Conservation (phyloP, 75 land plant genomes). For the Pseudotsuga menziesii region DNA sequence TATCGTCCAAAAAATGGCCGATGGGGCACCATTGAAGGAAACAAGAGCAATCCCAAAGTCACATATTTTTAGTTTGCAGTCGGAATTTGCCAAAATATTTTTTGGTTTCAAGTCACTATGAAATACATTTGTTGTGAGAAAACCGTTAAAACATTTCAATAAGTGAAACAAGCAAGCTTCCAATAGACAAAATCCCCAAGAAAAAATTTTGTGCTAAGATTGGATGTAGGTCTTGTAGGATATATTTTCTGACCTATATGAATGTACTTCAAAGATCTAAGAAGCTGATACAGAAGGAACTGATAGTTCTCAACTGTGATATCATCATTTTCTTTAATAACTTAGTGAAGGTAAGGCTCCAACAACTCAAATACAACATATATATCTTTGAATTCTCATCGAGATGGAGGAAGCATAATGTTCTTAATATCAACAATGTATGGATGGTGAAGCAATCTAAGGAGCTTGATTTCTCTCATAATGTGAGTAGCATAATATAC, state of each 20-base stretch:
- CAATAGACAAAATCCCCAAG: background rate
- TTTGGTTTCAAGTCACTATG: conserved; percentile 94
- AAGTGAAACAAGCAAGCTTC: background rate
- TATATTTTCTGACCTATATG: conserved; percentile 28
- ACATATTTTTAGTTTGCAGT: conserved; percentile 94
- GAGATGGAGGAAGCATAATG: conserved; percentile 84
- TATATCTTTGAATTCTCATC: conserved; percentile 86
- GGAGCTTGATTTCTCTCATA: conserved; percentile 66
- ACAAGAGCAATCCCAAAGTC: conserved; percentile 97
- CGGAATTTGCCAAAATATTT: conserved; percentile 87
- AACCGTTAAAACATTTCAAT: background rate
- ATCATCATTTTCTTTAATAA: conserved; percentile 73
- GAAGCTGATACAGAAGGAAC: conserved; percentile 67
- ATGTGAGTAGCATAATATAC: conserved; percentile 74
- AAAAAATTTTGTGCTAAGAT: background rate
- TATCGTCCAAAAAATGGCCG: conserved; percentile 97
- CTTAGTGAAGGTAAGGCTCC: conserved; percentile 95
- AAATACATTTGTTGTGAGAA: conserved; percentile 76
- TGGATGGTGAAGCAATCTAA: conserved; percentile 67
- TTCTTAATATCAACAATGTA: conserved; percentile 92
- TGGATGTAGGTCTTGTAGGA: background rate
- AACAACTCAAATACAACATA: conserved; percentile 93
- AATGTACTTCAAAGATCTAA: conserved; percentile 64
- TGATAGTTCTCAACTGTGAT: conserved; percentile 64
- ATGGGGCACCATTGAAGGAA: conserved; percentile 83